Evolutionary conservation across 2,329 filamentous ascomycete genomes (phyloP).

Genomic region (Trichoderma brevicompactum): DNA sequence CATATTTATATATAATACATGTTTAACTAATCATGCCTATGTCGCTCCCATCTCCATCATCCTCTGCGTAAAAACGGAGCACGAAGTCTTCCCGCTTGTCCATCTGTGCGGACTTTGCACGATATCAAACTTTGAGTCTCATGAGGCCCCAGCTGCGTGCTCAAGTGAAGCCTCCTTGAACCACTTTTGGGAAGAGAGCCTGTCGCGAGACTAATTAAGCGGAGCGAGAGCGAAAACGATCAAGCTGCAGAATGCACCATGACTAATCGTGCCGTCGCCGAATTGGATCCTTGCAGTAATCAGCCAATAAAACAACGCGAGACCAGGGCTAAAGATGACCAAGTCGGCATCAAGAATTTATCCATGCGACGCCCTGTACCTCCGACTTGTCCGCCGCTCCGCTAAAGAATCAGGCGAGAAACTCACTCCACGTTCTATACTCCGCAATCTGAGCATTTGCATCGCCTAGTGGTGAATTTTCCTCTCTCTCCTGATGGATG

Average conservation of each 20-base stretch:
- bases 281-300: too few relatives aligned
- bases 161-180: neutral
- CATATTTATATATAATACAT: neutral
- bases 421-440: neutral
- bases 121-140: neutral
- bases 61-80: neutral
- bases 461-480: too few relatives aligned
- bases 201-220: neutral
- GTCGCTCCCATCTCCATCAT: neutral
- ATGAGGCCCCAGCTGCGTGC: neutral
- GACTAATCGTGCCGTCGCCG: neutral
- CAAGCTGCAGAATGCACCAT: neutral
- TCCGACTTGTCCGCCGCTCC: conserved; percentile 6
- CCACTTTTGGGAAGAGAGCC: neutral
- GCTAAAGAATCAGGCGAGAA: neutral
- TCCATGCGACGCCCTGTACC: neutral
- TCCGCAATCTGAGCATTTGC: neutral
- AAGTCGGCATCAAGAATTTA: conserved; percentile 2
- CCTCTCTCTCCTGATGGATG: neutral
- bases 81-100: neutral
- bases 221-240: conserved; percentile 7
- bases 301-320: neutral
- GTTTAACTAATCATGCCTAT: too few relatives aligned
- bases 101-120: conserved; percentile 2
- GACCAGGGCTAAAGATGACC: neutral